Conservation (phyloP, 148 eudicot genomes). For the Tetragonia tetragonoides region DNA sequence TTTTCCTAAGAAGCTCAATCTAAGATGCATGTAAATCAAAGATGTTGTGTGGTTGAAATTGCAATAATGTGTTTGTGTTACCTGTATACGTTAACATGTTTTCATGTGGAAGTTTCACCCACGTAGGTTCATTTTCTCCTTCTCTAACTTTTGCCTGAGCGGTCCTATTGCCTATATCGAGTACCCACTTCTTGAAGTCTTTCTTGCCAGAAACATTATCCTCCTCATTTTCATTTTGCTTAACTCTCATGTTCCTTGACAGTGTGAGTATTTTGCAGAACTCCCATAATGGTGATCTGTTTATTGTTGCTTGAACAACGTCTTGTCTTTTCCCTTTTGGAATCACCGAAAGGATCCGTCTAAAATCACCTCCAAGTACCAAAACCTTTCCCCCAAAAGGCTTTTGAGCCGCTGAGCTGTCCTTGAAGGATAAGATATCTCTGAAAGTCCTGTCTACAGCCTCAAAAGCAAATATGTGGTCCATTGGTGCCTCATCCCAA, state of each 20-base stretch:
- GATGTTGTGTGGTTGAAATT: no score
- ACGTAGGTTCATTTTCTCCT: no score
- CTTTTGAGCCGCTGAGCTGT: neutral
- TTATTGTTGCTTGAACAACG: neutral
- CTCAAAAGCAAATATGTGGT: neutral
- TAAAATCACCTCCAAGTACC: conserved; percentile 2
- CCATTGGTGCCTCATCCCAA: no score
- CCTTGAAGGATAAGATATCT: neutral
- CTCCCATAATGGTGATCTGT: neutral
- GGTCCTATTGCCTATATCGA: no score
- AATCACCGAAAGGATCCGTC: neutral
- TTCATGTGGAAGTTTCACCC: no score
- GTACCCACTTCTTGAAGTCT: no score
- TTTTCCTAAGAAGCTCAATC: no score
- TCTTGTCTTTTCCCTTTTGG: neutral
- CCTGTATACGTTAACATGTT: no score
- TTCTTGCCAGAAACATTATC: no score
- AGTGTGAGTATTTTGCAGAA: neutral
- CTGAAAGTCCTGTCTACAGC: neutral
- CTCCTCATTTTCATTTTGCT: neutral
- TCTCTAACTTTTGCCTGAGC: no score
- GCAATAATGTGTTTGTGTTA: no score
- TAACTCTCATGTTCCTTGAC: neutral
- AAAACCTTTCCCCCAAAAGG: neutral
- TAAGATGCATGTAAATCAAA: no score